Evolutionary conservation across 768 basidiomycete species (phyloP).

Genomic region (Lactarius pseudohatsudake): DNA sequence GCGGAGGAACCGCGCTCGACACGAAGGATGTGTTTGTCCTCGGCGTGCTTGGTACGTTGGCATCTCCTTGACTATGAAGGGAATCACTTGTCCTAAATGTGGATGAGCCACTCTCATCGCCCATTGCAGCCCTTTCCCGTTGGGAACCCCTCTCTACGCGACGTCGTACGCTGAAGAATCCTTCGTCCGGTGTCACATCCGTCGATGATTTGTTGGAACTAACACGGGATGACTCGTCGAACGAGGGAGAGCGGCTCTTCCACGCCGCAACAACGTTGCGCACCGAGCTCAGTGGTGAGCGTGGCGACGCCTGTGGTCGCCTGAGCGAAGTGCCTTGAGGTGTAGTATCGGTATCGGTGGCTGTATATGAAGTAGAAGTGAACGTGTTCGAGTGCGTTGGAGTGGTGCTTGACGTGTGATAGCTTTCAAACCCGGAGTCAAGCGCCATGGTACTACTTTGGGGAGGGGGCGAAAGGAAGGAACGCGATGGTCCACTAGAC

Average conservation of each 20-base stretch:
- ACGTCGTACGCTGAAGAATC: conserved; percentile 54
- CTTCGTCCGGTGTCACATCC: conserved; percentile 36
- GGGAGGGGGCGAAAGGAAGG: conserved; percentile 51
- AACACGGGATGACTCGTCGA: conserved; percentile 28
- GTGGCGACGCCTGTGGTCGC: conserved; percentile 61
- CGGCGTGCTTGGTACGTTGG: conserved; percentile 35
- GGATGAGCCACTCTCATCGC: conserved; percentile 5
- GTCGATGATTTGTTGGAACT: conserved; percentile 22
- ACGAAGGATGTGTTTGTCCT: conserved; percentile 30
- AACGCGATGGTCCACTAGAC: conserved; percentile 28
- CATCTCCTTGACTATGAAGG: conserved; percentile 15
- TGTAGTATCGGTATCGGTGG: conserved; percentile 37
- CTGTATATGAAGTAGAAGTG: conserved; percentile 39
- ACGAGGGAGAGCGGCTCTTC: conserved; percentile 68
- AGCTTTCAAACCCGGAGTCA: conserved; percentile 39
- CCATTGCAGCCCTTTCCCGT: conserved; percentile 30
- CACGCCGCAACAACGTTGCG: conserved; percentile 77
- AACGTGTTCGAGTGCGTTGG: conserved; percentile 40
- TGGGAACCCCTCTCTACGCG: conserved; percentile 39
- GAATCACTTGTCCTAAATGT: conserved; percentile 22
- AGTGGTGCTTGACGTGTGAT: conserved; percentile 31
- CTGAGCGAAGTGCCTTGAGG: conserved; percentile 54
- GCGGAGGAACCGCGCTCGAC: conserved; percentile 42
- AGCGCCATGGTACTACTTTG: conserved; percentile 33
- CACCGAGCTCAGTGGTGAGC: conserved; percentile 70